Evolutionary conservation across 148 eudicot species (phyloP).

Genomic region (Pouteria glomerata): DNA sequence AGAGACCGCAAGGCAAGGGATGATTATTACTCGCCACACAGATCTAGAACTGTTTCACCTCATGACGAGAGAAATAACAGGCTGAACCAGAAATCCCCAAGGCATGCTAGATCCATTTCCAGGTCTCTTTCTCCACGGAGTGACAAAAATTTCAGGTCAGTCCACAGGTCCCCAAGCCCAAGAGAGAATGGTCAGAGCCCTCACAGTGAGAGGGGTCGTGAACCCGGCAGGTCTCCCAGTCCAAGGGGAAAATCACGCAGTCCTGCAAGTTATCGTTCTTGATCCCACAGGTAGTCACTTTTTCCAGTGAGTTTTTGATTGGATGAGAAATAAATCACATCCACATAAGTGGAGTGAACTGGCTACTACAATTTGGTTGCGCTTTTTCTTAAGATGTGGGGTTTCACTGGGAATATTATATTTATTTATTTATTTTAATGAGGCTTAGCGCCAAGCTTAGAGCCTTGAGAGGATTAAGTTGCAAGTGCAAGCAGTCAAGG

Average conservation of each 20-base stretch:
- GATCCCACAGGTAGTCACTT: slow-evolving; percentile 26
- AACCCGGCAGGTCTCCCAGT: slow-evolving; percentile 33
- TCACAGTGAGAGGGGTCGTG: slow-evolving; percentile 18
- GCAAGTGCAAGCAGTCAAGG: neutral
- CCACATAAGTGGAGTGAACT: neutral
- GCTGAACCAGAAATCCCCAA: slow-evolving; percentile 32
- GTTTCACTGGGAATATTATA: neutral
- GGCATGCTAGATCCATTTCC: slow-evolving; percentile 45
- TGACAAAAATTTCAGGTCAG: slow-evolving; percentile 18
- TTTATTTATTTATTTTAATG: neutral
- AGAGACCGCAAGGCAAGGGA: slow-evolving; percentile 30
- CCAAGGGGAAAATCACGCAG: slow-evolving; percentile 31
- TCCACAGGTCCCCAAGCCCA: slow-evolving; percentile 29
- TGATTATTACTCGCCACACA: slow-evolving; percentile 22
- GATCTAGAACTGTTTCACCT: slow-evolving; percentile 46
- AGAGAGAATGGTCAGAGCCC: slow-evolving; percentile 28
- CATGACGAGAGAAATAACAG: slow-evolving; percentile 37
- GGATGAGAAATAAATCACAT: neutral
- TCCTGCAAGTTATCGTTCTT: slow-evolving; percentile 30
- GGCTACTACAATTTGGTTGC: neutral
- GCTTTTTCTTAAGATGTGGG: neutral
- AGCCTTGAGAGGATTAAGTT: neutral
- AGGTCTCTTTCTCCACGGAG: slow-evolving; percentile 39
- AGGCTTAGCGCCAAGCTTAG: neutral
- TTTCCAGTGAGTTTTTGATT: neutral